These are phyloP conservation scores for Suhomyces panamericanus DNA, from an alignment of 1,139 yeast species.

Conservation along the genomic window DNA sequence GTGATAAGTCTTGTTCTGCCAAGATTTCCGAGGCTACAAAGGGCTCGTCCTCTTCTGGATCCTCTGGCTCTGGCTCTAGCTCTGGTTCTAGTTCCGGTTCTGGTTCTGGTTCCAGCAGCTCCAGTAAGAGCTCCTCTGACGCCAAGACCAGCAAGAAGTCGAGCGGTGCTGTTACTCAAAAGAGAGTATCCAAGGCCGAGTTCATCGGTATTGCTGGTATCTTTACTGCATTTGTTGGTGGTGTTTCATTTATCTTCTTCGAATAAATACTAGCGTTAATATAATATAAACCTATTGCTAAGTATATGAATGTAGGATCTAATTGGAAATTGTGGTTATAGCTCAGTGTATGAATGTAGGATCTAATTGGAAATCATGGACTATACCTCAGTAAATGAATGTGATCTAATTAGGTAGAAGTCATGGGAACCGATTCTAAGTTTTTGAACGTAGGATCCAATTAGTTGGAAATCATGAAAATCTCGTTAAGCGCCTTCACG, in stretches of 20 bases:
- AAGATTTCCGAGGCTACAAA: conserved; percentile 26
- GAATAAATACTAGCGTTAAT: conserved; percentile 16
- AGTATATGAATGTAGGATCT: neutral
- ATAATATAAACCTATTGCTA: neutral
- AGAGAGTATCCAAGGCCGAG: conserved; percentile 31
- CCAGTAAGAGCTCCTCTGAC: conserved; percentile 25
- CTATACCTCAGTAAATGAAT: neutral
- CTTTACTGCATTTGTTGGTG: conserved; percentile 40
- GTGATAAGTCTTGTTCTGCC: conserved; percentile 35
- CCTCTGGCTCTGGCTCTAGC: conserved; percentile 26
- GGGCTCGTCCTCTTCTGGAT: conserved; percentile 21
- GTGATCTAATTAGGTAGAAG: conserved; percentile 39
- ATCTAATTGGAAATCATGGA: no score
- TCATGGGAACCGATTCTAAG: conserved; percentile 49
- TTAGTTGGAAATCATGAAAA: conserved; percentile 72
- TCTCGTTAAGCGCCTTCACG: conserved; percentile 83
- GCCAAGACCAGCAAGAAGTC: conserved; percentile 25
- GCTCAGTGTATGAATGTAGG: no score
- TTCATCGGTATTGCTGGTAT: conserved; percentile 33
- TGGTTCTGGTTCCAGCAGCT: conserved; percentile 21
- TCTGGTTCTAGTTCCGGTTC: conserved; percentile 30
- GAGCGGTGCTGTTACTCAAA: conserved; percentile 25
- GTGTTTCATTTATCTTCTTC: conserved; percentile 36
- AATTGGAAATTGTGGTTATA: no score
- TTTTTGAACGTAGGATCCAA: conserved; percentile 13